Evolutionary conservation across 1,284 basidiomycete genomes (phyloP), one percentile per base, ranked within the genome.

Genomic region (Somion occarium): DNA sequence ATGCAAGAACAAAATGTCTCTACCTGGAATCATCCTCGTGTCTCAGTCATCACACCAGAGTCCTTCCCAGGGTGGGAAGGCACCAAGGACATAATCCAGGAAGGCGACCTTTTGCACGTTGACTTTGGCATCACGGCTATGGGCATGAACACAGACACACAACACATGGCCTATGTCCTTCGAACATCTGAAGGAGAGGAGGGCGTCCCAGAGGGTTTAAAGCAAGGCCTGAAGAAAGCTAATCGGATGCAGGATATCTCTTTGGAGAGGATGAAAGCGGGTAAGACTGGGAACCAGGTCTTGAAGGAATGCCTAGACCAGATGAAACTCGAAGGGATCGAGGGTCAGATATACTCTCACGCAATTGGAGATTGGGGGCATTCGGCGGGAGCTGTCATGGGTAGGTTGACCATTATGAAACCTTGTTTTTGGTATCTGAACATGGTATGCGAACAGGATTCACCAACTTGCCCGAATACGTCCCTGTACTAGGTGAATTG

Each of bases 321-420:
- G 50, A 78, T 80, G 74, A 64, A 68, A 50, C 48, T 52, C 7
- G 73, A 75, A 53, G 70, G 65, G 2, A 73, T 80, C 46, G 61
- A 74, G 37, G 78, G 78, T 0, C 71, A 75, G 55, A 71, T 80
- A 15, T 81, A 75, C 56, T 75, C 66, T 18, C 77, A 79, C 63
- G 76, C 78, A 1, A 78, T 79, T 42, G 77, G 74, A n/a, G 78
- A 79, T 54, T 79, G 72, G 69, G 78, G 76, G n/a, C 78, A 81
- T 62, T 71, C 72, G 34, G 73, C 78, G 15, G 78, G 78, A 3
- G 72, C 75, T 46, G 72, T 78, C 13, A 75, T 79, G 45, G 77
- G 78, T 71, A 59, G 59, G 70, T 57, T 5, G 12, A 3, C 4
- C 23, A 11, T 46, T 24, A 5, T 48, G 19, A 43, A 13, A 5